Percentiles rank a stretch among this genome's conserved stretches.
Evolutionary conservation across 768 basidiomycete species (phyloP).

Genomic region (Phaeotremella skinneri): DNA sequence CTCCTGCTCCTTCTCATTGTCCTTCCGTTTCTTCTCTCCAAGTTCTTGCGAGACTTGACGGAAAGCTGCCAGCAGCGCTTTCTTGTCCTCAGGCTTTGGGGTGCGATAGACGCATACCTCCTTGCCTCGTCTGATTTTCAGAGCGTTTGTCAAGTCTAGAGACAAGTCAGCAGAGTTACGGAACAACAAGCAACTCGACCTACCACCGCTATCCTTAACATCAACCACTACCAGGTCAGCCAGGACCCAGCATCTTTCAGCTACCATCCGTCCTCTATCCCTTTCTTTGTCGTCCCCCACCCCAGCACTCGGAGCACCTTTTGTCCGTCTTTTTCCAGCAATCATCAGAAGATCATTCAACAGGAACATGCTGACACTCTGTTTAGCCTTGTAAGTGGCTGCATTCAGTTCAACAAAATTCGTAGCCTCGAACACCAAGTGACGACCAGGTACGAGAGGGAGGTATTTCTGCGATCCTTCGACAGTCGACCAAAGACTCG

Average conservation of each 20-base stretch:
- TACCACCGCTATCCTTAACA: slow-evolving; percentile 90
- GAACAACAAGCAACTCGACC: slow-evolving; percentile 37
- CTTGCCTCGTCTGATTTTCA: slow-evolving; percentile 89
- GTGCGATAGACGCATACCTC: slow-evolving; percentile 93
- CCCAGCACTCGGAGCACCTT: slow-evolving; percentile 19
- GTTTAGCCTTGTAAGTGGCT: slow-evolving; percentile 90
- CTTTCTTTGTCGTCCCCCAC: slow-evolving; percentile 42
- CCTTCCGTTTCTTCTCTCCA: slow-evolving; percentile 79
- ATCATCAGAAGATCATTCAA: slow-evolving; percentile 89
- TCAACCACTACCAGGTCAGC: slow-evolving; percentile 93
- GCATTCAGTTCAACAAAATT: slow-evolving; percentile 80
- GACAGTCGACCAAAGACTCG: slow-evolving; percentile 79
- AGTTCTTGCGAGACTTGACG: slow-evolving; percentile 91
- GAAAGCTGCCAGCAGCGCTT: slow-evolving; percentile 75
- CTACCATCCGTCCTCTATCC: slow-evolving; percentile 71
- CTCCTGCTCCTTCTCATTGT: slow-evolving; percentile 90
- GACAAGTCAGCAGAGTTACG: slow-evolving; percentile 9
- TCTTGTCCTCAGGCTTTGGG: slow-evolving; percentile 78
- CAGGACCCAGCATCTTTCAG: slow-evolving; percentile 88
- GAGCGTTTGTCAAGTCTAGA: slow-evolving; percentile 81
- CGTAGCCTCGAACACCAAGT: slow-evolving; percentile 82
- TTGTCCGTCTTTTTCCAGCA: slow-evolving; percentile 65
- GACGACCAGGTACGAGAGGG: slow-evolving; percentile 83
- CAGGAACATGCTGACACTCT: slow-evolving; percentile 82
- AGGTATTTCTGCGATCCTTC: slow-evolving; percentile 95